A percentile compares a stretch with the other conserved stretches of the same genome.
Conservation (phyloP, 148 eudicot genomes). For the Gaultheria prostrata region DNA sequence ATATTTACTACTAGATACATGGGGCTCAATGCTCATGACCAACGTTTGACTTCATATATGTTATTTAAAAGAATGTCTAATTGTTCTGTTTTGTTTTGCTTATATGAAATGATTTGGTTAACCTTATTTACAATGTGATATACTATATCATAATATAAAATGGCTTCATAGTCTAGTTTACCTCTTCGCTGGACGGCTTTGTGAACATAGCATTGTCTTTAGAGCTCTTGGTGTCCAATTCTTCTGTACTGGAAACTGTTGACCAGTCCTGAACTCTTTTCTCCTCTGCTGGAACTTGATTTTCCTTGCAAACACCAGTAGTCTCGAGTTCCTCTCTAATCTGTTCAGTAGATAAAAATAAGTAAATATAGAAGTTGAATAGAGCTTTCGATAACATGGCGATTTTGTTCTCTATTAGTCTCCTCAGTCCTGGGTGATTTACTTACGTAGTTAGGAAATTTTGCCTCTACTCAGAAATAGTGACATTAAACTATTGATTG, state of each 20-base stretch:
- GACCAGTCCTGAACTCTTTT: not conserved
- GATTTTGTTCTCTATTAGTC: conserved; percentile 7
- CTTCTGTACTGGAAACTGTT: not conserved
- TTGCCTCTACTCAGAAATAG: not conserved
- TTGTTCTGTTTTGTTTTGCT: not conserved
- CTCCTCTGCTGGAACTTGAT: conserved; percentile 6
- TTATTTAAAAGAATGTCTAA: not conserved
- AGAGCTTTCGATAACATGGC: not conserved
- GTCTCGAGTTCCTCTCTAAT: not conserved
- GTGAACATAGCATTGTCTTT: conserved; percentile 1
- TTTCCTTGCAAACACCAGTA: not conserved
- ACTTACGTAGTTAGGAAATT: not conserved
- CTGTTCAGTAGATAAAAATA: not conserved
- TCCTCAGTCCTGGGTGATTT: not conserved
- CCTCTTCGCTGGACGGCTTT: conserved; percentile 11
- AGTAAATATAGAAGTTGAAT: not conserved
- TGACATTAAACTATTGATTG: not conserved
- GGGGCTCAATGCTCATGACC: not conserved
- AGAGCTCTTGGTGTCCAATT: not conserved
- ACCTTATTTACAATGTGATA: not conserved
- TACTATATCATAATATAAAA: not conserved
- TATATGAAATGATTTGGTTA: not conserved
- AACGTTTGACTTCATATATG: not conserved
- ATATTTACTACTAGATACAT: not conserved
- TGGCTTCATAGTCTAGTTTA: not conserved